Conservation (phyloP, 352 stramenopile species). For the Pythium grandisporangium region DNA sequence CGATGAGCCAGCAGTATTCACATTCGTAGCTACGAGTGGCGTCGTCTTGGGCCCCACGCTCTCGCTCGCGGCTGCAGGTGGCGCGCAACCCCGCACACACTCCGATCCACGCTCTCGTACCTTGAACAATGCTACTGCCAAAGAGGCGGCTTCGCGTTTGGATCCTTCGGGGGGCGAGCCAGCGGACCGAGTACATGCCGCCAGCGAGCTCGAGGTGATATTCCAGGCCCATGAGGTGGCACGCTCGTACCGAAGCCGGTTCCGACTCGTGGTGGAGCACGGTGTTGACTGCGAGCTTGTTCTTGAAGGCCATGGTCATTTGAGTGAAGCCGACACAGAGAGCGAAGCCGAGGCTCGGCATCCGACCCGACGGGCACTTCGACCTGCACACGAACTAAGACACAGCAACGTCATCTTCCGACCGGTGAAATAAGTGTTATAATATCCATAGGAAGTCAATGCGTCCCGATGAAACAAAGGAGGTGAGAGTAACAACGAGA, state of each 20-base stretch:
- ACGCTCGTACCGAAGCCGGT: slow-evolving; percentile 48
- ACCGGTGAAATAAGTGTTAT: no score
- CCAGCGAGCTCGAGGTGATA: slow-evolving; percentile 30
- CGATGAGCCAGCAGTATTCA: slow-evolving; percentile 58
- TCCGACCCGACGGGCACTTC: no score
- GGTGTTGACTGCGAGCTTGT: slow-evolving; percentile 63
- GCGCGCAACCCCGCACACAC: slow-evolving; percentile 26
- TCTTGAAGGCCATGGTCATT: slow-evolving; percentile 55
- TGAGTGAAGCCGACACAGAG: slow-evolving; percentile 50
- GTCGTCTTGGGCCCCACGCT: slow-evolving; percentile 45
- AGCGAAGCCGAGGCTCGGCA: no score
- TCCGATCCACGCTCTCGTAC: no score
- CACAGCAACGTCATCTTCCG: slow-evolving; percentile 51
- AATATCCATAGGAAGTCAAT: no score
- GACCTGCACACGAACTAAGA: slow-evolving; percentile 23
- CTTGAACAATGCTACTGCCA: no score
- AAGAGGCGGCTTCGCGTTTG: no score
- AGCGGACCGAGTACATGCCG: slow-evolving; percentile 25
- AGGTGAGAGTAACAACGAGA: no score
- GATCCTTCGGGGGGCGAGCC: no score
- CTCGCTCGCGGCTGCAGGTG: slow-evolving; percentile 38
- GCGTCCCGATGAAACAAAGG: no score
- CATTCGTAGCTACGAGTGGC: slow-evolving; percentile 28
- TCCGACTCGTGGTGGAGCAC: slow-evolving; percentile 51
- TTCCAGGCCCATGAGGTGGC: slow-evolving; percentile 32